These are phyloP conservation scores for Sclerotinia spermophila DNA, from an alignment of 2,329 filamentous ascomycete genomes.

Conservation along the genomic window DNA sequence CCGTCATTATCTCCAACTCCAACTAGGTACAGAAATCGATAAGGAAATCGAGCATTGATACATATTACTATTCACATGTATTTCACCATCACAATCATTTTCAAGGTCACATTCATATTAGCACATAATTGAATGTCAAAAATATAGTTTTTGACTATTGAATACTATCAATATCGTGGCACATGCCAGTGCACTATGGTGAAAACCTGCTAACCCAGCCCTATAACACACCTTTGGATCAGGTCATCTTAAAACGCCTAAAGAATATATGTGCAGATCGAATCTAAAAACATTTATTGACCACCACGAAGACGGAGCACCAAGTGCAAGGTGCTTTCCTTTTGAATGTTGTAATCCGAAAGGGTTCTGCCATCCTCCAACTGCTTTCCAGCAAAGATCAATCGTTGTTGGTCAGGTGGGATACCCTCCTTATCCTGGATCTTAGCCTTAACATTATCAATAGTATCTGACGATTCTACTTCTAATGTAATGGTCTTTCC, in stretches of 20 bases:
- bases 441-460: constrained; percentile 68
- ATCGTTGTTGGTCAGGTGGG: constrained; percentile 65
- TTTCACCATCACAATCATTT: background rate
- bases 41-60: background rate
- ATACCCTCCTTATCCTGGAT: constrained; percentile 72
- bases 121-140: constrained; percentile 10
- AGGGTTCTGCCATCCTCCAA: constrained; percentile 73
- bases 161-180: constrained; percentile 13
- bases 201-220: constrained; percentile 5
- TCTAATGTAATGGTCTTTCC: constrained; percentile 68
- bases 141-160: constrained; percentile 17
- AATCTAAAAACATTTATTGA: constrained; percentile 25
- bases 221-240: constrained; percentile 13
- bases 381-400: constrained; percentile 70
- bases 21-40: background rate
- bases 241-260: constrained; percentile 8
- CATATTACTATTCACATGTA: background rate
- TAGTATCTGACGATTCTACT: constrained; percentile 65
- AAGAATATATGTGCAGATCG: constrained; percentile 14
- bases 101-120: constrained; percentile 1
- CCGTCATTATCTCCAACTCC: background rate
- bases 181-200: constrained; percentile 13
- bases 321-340: constrained; percentile 68
- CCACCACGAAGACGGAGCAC: constrained; percentile 70
- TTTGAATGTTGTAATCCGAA: constrained; percentile 86